Base-by-base conservation (phyloP, 2,329 filamentous ascomycete species). In the Xylaria hypoxylon region DNA sequence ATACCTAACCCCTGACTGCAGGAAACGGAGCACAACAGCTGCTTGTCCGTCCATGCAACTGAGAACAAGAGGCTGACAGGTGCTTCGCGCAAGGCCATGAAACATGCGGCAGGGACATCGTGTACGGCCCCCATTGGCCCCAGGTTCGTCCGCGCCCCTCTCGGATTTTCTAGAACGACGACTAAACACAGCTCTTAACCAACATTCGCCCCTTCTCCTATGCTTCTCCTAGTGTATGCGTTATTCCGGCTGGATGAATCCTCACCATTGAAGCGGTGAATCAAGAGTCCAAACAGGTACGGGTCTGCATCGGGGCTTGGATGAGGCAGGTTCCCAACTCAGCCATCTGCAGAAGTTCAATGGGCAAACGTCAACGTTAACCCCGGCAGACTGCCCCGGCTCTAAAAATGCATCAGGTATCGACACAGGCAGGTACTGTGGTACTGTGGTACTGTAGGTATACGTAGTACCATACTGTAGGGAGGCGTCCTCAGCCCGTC, bases 81-180 rank as follows among this genome's bases (percentile, higher is more conserved):
- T 38, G 17, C 64, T 62, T 51, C n/a, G 35, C 67, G 55, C 70
- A 67, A 64, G 72, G 59, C 64, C 55, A 68, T 73, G 73, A 75
- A 74, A 74, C 73, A 64, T 38, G 59, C 58, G 53, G 51, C 42
- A 62, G 45, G 59, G 59, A 52, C 51, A 47, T 74, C 71, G 73
- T 75, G 72, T 74, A 69, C 63, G 31, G 40, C 59, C 59, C 67
- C 58, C 22, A 75, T 74, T 75, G 73, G 73, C 59, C 52, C 65
- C 57, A 59, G 38, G 22, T 13, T 31, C 59, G 26, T n/a, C 35
- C 38, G 53, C n/a, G 35, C 40, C 62, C 57, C 59, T 56, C 53
- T 62, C 50, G 24, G 44, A 15, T 62, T 52, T 68, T 68, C 66
- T 61, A 61, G 65, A 67, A 67, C 31, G 38, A 59, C 44, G 28